Conservation (phyloP, 768 basidiomycete species). For the Russula sp. region DNA sequence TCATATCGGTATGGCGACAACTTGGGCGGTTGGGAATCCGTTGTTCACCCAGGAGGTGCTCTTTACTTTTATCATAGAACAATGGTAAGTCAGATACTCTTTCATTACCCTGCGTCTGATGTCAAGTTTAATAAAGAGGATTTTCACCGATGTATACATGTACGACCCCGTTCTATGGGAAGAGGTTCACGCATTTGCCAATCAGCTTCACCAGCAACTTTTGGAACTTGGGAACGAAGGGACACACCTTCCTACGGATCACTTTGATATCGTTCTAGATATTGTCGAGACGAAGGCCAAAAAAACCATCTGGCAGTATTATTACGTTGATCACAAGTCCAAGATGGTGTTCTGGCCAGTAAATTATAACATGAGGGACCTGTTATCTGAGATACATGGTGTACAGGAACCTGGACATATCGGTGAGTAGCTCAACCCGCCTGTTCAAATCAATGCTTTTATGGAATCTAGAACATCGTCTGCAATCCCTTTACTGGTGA, state of each 20-base stretch:
- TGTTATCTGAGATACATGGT: not conserved
- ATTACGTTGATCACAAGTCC: conserved; percentile 5
- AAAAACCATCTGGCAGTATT: not conserved
- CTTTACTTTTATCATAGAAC: conserved; percentile 8
- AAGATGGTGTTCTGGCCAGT: conserved; percentile 7
- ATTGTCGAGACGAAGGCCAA: not conserved
- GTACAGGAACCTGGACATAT: conserved; percentile 1
- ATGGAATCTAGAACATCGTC: not conserved
- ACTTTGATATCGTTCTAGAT: conserved; percentile 10
- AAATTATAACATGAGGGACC: not conserved
- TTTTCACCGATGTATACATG: conserved; percentile 15
- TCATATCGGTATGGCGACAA: not conserved
- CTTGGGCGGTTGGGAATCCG: not conserved
- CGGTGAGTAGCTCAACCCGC: not conserved
- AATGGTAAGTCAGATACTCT: not conserved
- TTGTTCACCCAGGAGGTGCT: not conserved
- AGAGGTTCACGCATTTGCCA: not conserved
- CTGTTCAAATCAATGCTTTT: not conserved
- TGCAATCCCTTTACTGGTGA: conserved; percentile 13
- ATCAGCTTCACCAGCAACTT: not conserved
- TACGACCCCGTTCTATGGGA: not conserved
- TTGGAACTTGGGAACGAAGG: not conserved
- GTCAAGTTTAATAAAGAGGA: not conserved
- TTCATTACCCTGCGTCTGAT: not conserved
- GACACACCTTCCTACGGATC: not conserved